A percentile compares a stretch with the other conserved stretches of the same genome.
phyloP scores from a whole-genome alignment of 345 rosid genomes.

The Gossypium sturtianum region DNA sequence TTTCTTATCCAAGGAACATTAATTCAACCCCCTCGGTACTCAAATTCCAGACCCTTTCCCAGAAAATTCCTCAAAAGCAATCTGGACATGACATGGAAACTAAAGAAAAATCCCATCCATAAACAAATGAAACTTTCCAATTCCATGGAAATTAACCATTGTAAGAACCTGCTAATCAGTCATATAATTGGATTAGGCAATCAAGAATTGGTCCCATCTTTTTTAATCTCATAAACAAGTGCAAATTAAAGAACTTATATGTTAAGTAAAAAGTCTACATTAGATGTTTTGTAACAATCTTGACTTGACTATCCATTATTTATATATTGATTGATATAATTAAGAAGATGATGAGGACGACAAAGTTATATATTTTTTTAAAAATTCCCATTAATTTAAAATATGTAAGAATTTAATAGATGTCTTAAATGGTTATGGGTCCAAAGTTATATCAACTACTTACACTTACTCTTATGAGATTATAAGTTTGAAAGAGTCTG shows the following conservation, averaged over 20 bases:
- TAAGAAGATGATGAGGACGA: background rate
- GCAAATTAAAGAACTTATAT: background rate
- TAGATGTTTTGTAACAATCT: slow-evolving; percentile 1
- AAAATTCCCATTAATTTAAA: background rate
- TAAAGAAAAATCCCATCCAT: background rate
- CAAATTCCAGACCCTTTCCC: too few species aligned
- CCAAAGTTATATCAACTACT: background rate
- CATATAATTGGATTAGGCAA: background rate
- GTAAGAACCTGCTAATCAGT: background rate
- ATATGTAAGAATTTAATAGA: background rate
- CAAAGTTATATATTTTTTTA: background rate
- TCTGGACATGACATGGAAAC: background rate
- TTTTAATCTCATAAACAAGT: background rate
- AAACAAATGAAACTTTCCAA: background rate
- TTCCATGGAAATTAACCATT: background rate
- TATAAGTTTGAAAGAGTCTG: too few species aligned
- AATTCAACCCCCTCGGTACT: background rate
- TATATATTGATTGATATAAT: background rate
- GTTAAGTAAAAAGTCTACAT: background rate
- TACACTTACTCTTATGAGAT: background rate
- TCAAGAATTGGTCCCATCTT: background rate
- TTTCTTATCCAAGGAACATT: background rate
- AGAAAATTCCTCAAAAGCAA: background rate
- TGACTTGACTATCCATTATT: background rate
- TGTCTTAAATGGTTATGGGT: background rate